Conservation (phyloP, 306 rosid species). For the Cucurbita moschata region DNA sequence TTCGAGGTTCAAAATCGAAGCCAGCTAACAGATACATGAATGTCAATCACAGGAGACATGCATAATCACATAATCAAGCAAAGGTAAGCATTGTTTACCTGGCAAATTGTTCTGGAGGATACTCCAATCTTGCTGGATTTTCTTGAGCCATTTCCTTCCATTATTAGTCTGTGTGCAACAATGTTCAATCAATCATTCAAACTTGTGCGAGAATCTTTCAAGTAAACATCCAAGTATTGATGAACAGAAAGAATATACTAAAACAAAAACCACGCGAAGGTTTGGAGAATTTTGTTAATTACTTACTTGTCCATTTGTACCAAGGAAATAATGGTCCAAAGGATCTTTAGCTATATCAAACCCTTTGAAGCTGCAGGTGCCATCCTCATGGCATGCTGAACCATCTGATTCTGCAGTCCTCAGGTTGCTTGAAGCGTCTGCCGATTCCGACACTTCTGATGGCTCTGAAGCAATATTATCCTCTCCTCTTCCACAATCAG, state of each 20-base stretch:
- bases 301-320: conserved; percentile 73
- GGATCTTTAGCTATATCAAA: conserved; percentile 85
- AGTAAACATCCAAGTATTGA: background rate
- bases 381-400: conserved; percentile 25
- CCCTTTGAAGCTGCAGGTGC: conserved; percentile 52
- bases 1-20: background rate
- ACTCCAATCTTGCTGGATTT: conserved; percentile 96
- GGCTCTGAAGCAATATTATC: conserved; percentile 23
- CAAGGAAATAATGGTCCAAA: conserved; percentile 66
- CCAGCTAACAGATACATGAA: conserved; percentile 13
- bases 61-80: conserved; percentile 9
- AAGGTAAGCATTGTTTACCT: conserved; percentile 26
- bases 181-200: background rate
- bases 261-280: background rate
- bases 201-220: background rate
- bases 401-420: conserved; percentile 28
- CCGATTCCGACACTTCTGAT: conserved; percentile 28
- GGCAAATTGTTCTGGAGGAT: conserved; percentile 96
- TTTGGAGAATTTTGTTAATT: background rate
- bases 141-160: conserved; percentile 80
- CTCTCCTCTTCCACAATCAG: conserved; percentile 23
- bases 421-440: conserved; percentile 26
- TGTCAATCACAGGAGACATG: background rate
- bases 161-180: conserved; percentile 37
- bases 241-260: background rate